Percentiles rank a stretch among this genome's conserved stretches.
Evolutionary conservation across 179 eudicot species (phyloP).

Genomic region (Silene noctiflora): DNA sequence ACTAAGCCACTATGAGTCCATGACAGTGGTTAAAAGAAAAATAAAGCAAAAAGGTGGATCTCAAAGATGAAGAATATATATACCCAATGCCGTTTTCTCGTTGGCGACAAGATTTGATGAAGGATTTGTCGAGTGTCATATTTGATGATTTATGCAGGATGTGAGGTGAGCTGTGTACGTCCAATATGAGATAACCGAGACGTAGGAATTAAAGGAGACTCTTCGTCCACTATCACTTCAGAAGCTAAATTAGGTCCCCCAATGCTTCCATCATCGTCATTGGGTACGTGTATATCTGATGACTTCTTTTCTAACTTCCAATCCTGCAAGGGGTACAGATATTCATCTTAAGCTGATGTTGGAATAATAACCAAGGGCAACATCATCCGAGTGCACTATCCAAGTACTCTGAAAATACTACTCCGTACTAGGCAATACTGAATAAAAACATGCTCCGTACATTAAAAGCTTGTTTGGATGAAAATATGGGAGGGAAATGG

Average conservation of each 20-base stretch:
- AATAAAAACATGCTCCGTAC: too few species aligned
- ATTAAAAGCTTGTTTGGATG: too few species aligned
- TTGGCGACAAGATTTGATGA: slow-evolving; percentile 1
- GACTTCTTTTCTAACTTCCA: slow-evolving; percentile 64
- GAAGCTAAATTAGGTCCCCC: slow-evolving; percentile 26
- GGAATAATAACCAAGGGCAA: too few species aligned
- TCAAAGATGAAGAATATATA: slow-evolving; percentile 18
- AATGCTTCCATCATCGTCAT: slow-evolving; percentile 12
- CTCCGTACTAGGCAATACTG: too few species aligned
- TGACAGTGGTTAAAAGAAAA: slow-evolving; percentile 14
- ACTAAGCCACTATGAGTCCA: background rate
- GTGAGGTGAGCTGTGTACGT: slow-evolving; percentile 41
- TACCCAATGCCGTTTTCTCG: slow-evolving; percentile 7
- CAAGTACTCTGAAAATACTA: too few species aligned
- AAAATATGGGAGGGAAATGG: too few species aligned
- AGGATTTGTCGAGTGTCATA: background rate
- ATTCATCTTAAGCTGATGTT: too few species aligned
- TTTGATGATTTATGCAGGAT: too few species aligned
- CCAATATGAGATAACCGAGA: slow-evolving; percentile 70
- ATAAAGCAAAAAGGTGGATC: slow-evolving; percentile 8
- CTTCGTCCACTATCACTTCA: slow-evolving; percentile 50
- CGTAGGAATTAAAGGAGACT: slow-evolving; percentile 55
- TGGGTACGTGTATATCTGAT: slow-evolving; percentile 44
- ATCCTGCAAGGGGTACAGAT: slow-evolving; percentile 30
- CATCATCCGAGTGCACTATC: too few species aligned